A percentile compares a stretch with the other conserved stretches of the same genome.
Evolutionary conservation across 148 eudicot genomes (phyloP).

Genomic region (Nepenthes mirabilis): DNA sequence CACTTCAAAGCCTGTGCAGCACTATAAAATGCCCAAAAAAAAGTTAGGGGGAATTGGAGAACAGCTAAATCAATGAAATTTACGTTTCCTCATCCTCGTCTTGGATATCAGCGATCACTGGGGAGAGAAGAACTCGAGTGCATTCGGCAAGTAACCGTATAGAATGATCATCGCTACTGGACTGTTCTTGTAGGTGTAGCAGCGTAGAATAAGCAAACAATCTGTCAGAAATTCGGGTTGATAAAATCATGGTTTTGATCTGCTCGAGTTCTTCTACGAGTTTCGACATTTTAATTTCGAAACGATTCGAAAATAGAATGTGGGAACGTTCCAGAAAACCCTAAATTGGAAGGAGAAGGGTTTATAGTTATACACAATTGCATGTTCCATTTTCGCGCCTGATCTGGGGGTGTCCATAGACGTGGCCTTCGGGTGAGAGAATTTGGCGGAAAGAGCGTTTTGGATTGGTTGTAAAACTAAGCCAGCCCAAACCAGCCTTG

Average conservation of each 20-base stretch:
- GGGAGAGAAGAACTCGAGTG: slow-evolving; percentile 19
- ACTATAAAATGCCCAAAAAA: slow-evolving; percentile 21
- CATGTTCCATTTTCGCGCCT: slow-evolving; percentile 1
- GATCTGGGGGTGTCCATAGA: background rate
- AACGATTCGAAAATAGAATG: background rate
- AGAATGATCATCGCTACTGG: slow-evolving; percentile 23
- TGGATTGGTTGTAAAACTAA: too few relatives aligned
- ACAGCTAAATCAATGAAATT: background rate
- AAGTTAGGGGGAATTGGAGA: background rate
- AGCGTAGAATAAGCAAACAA: slow-evolving; percentile 50
- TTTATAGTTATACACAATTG: too few relatives aligned
- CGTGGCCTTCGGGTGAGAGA: background rate
- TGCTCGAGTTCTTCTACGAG: slow-evolving; percentile 30
- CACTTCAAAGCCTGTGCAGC: slow-evolving; percentile 75
- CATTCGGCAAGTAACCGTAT: slow-evolving; percentile 27
- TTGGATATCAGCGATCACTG: slow-evolving; percentile 29
- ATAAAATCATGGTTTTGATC: slow-evolving; percentile 36
- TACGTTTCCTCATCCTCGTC: slow-evolving; percentile 64
- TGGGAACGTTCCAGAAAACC: background rate
- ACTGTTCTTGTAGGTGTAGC: slow-evolving; percentile 48
- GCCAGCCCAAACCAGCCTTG: too few relatives aligned
- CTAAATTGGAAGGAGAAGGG: background rate
- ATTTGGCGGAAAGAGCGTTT: background rate
- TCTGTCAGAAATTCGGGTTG: slow-evolving; percentile 29
- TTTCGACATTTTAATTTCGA: slow-evolving; percentile 20